Evolutionary conservation across 2,329 filamentous ascomycete genomes (phyloP), one percentile per base, ranked within the genome.

Genomic region (Alternaria sp.): DNA sequence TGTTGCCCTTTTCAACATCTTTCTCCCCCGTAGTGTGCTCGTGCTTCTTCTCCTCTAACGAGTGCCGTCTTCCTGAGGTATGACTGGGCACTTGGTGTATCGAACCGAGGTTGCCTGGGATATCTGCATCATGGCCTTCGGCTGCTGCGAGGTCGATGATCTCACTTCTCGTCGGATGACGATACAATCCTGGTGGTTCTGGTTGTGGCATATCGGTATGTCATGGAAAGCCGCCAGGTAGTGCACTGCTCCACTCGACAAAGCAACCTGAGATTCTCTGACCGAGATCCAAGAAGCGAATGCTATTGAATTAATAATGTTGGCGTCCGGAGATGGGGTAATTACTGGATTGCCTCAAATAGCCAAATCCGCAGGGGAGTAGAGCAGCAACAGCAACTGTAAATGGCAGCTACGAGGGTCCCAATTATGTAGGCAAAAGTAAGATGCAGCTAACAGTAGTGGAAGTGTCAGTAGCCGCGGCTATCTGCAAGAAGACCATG

Each of bases 91-190:
- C 56, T 41, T 62, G 54, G n/a, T 55, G 61, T 45, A 77, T 67
- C 2, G 70, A 71, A 23, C 77, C 74, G 7, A 68, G 50, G 45
- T 75, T 76, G 28, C 66, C 67, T 28, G 74, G 73, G 29, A 79
- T 78, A 53, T 79, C 77, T 48, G 77, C 75, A 66, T 79, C 76
- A 45, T 79, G 77, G 9, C 74, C 73, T 65, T 79, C 77, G 14
- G 72, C 66, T 33, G 60, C 70, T 11, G 78, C 75, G 13, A 76
- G 65, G 8, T 74, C 69, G 40, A 77, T 71, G 17, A 77, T 72
- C 45, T 77, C 75, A 54, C 68, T 72, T 40, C 68, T 62, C 5
- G 71, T 71, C 2, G 72, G 69, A 21, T 69, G 65, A n/a, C 63
- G 62, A 45, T 70, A 63, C 0, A 68, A 26, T 14, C 54, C 36